Base-by-base conservation (phyloP, 2,329 filamentous ascomycete genomes). In the Nakataea oryzae region DNA sequence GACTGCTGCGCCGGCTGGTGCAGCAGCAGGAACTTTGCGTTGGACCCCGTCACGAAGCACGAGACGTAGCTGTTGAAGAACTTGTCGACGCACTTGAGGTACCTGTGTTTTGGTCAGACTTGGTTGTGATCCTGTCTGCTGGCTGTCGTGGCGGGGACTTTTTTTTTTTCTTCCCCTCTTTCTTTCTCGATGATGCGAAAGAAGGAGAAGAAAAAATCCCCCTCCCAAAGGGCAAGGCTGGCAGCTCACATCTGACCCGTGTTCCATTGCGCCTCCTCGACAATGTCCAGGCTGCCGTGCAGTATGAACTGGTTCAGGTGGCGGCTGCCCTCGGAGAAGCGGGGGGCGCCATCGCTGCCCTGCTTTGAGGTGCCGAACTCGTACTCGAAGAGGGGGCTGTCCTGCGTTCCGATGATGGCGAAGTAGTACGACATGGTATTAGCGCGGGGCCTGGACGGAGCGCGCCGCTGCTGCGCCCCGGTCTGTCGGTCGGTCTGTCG, bases 231-330 rank as follows among this genome's bases (percentile, higher is more conserved):
- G n/a, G n/a, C n/a, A n/a, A n/a, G n/a, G n/a, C n/a, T n/a, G n/a
- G 54, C 3, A 30, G 72, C 80, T 66, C 78, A 96, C 91, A 96
- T 89, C 68, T 90, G 87, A 5, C 90, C 89, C 65, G 81, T 90
- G 8, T 86, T 88, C 93, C 95, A 99, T 77, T 97, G 95, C 32
- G 93, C 86, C 75, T 99, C 95, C 77, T 99, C 95, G 60, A 96
- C 90, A 57, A 97, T 91, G 74, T 99, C 95, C 63, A 99, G 80
- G 67, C 90, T 90, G 68, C 91, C 93, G 78, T 99, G 93, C 34
- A 96, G 86, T 72, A 97, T 91, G 79, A 99, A 97, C 75, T 97
- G 95, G 78, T 97, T 97, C 81, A 97, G 89, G 74, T 96, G 91
- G 66, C 91, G 87, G 62, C 93, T 89, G 70, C 96, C 88, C 67